Base-by-base conservation (phyloP, 1,284 basidiomycete genomes). In the Fomitiporia mediterranea region DNA sequence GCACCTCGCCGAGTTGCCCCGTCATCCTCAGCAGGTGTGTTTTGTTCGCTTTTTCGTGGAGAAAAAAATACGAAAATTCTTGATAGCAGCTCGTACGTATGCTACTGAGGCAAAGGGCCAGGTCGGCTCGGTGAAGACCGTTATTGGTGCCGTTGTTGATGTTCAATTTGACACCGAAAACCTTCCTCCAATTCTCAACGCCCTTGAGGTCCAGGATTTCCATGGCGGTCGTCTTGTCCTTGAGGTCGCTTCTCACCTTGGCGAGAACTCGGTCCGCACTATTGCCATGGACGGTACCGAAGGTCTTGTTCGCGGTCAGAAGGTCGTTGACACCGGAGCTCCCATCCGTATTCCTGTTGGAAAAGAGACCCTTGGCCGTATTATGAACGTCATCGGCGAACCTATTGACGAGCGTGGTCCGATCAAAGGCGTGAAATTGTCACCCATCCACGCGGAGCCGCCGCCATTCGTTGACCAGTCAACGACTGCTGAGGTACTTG, bases 321-420 rank as follows among this genome's bases (percentile, higher is more conserved):
- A 88, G 79, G 96, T 98, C 69, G 70, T 96, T 68, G 96, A 98
- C 78, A 97, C 95, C 47, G 96, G 96, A 73, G 79, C 88, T 58
- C 96, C 96, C 73, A 98, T 99, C 76, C 83, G 83, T 76, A 93
- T 99, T 65, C 96, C 95, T 67, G 96, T 99, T 70, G 96, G 96
- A 63, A 84, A 83, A 62, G 91, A 82, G 62, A 94, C 92, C 53
- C 87, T 98, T 60, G 96, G 95, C 60, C 94, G 96, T 74, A 99
- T 99, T 84, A 98, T 99, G 91, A 99, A 98, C 79, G 96, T 99
- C 76, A 98, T 98, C 77, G 96, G 96, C 70, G 95, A 98, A 75
- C 93, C 96, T 71, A 98, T 99, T 73, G 96, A 99, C 74, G 94
- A 98, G 77, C 93, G 96, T 78, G 96, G 96, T 62, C 94, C 94